Evolutionary conservation across 345 rosid species (phyloP).

Genomic region (Mercurialis annua): DNA sequence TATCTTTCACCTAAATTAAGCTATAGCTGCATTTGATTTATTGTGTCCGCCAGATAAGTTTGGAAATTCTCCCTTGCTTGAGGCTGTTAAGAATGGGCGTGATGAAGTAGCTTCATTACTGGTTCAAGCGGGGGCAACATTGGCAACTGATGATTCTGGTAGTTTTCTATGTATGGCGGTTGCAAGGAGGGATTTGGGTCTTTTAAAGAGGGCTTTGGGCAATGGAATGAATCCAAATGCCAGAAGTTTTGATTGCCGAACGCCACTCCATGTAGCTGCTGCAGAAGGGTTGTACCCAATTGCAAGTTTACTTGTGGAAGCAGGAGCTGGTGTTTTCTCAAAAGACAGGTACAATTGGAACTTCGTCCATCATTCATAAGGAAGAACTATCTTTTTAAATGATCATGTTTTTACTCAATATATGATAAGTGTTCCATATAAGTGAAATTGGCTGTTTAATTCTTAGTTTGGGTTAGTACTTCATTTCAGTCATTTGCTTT

Average conservation of each 20-base stretch:
- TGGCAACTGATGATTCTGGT: conserved; percentile 58
- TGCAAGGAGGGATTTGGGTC: conserved; percentile 51
- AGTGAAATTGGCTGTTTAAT: neutral
- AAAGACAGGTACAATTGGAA: conserved; percentile 55
- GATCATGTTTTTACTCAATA: no score
- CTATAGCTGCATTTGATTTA: neutral
- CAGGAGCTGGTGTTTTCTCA: conserved; percentile 66
- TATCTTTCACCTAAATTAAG: neutral
- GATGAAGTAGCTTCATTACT: conserved; percentile 59
- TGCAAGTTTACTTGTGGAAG: conserved; percentile 51
- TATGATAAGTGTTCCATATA: no score
- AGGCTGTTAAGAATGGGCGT: conserved; percentile 70
- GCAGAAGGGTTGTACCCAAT: conserved; percentile 53
- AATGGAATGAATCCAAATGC: conserved; percentile 68
- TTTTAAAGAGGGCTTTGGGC: conserved; percentile 51
- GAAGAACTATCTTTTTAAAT: no score
- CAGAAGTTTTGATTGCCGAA: conserved; percentile 64
- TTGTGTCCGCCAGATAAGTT: conserved; percentile 42
- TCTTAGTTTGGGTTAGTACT: neutral
- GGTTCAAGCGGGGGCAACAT: conserved; percentile 52
- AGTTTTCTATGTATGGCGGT: conserved; percentile 59
- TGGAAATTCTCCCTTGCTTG: conserved; percentile 74
- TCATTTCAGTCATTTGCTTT: neutral
- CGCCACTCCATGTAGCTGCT: conserved; percentile 80
- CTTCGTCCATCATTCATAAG: neutral